Base-by-base conservation (phyloP, 805 yeast genomes). In the Blastobotrys parvus region DNA sequence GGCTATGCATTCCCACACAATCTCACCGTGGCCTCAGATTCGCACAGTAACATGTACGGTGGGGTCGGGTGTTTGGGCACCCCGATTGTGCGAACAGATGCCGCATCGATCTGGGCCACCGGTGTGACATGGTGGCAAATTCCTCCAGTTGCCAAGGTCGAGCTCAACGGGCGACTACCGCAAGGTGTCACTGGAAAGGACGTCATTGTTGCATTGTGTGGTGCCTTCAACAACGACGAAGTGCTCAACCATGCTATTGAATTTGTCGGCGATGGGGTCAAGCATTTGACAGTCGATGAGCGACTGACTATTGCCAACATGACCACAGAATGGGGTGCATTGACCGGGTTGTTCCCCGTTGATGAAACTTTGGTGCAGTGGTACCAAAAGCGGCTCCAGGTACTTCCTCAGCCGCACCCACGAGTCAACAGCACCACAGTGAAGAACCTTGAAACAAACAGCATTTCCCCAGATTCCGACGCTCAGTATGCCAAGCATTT, bases 71-170 rank as follows among this genome's bases (percentile, higher is more conserved):
- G 95, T 18, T 69, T 92, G 45, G 99, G 99, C 41, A 94, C 98
- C 2, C 97, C 99, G 7, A 83, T 92, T 43, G 99, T 92, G 44
- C 77, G 99, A 65, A 92, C 99, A 0, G 99, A 92, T 65, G 98
- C 97, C 18, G 99, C 99, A 3, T 78, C 97, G 7, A 90, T 92
- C 52, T 92, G 99, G 99, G 97, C 99, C 10, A 92, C 99, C 0
- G 97, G 97, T 33, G 94, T 88, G 67, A 92, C 98, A 3, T 92
- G 99, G 99, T 92, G 98, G 98, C 98, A 94, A 75, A 86, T 92
- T 43, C 99, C 99, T 2, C 97, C 98, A 0, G 97, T 92, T 19
- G 98, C 97, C 29, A 78, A 80, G 56, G 97, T 92, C 7, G 94
- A 86, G 62, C 73, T 92, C 44, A 70, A 74, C 51, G 96, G 96